Conservation (phyloP, 2,329 filamentous ascomycete genomes). For the Falciphora oryzae region DNA sequence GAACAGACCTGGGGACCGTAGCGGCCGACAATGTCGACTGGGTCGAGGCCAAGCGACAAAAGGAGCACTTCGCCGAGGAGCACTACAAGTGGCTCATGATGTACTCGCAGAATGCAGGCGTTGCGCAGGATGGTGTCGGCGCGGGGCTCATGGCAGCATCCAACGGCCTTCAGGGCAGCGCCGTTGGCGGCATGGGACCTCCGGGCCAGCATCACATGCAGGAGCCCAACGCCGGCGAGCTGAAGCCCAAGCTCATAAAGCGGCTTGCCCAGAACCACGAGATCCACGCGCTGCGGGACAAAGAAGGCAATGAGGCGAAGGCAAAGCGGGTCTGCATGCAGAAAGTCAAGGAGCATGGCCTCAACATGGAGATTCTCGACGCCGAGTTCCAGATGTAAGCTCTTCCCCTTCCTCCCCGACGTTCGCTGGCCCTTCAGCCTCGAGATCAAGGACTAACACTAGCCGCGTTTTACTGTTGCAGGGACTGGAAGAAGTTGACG, state of each 20-base stretch:
- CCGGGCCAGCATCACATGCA: slow-evolving; percentile 68
- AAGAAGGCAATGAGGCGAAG: slow-evolving; percentile 96
- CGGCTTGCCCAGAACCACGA: slow-evolving; percentile 88
- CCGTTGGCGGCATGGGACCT: slow-evolving; percentile 73
- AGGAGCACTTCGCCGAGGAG: slow-evolving; percentile 88
- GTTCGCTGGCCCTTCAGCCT: neutral
- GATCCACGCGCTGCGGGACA: slow-evolving; percentile 81
- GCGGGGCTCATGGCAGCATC: slow-evolving; percentile 59
- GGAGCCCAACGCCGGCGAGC: slow-evolving; percentile 64
- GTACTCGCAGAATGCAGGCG: slow-evolving; percentile 78
- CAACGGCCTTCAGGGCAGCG: slow-evolving; percentile 60
- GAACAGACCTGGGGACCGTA: slow-evolving; percentile 91
- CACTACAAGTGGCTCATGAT: slow-evolving; percentile 99
- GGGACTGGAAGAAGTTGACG: slow-evolving; percentile 98
- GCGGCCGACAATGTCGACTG: slow-evolving; percentile 82
- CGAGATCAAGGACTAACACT: slow-evolving; percentile 20
- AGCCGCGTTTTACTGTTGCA: slow-evolving; percentile 29
- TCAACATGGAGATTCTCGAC: slow-evolving; percentile 96
- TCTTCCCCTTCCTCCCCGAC: too few relatives aligned
- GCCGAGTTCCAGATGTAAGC: slow-evolving; percentile 96
- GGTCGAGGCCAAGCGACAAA: slow-evolving; percentile 79
- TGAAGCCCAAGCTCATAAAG: slow-evolving; percentile 96
- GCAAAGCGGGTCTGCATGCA: slow-evolving; percentile 95
- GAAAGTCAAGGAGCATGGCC: slow-evolving; percentile 88
- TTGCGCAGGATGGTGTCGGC: slow-evolving; percentile 53